Evolutionary conservation across 2,329 filamentous ascomycete species (phyloP).

Genomic region (Cytospora piceae): DNA sequence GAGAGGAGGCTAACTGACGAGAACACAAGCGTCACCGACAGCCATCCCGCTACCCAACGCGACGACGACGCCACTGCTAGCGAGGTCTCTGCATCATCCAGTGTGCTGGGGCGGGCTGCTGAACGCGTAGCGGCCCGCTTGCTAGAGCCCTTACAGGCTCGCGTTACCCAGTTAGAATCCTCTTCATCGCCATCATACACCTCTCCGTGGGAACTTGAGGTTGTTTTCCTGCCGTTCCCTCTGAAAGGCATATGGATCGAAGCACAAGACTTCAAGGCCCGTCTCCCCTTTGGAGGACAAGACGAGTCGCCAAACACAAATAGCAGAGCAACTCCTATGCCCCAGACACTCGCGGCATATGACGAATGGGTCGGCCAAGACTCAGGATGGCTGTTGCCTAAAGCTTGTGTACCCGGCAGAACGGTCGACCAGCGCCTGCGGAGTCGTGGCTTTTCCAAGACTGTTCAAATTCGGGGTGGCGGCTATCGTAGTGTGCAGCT

Average conservation of each 20-base stretch:
- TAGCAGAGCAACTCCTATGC: constrained; percentile 49
- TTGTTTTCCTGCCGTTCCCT: constrained; percentile 74
- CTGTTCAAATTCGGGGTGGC: constrained; percentile 61
- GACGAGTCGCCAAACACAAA: constrained; percentile 56
- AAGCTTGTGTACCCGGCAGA: constrained; percentile 67
- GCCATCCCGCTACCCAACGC: constrained; percentile 41
- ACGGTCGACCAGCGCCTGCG: constrained; percentile 71
- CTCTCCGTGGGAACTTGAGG: constrained; percentile 74
- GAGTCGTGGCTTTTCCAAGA: constrained; percentile 73
- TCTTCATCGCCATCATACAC: constrained; percentile 62
- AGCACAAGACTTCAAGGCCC: constrained; percentile 51
- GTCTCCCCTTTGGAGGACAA: constrained; percentile 36
- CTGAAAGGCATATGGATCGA: constrained; percentile 60
- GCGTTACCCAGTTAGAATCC: constrained; percentile 59
- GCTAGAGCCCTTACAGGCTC: constrained; percentile 53
- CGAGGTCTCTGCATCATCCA: constrained; percentile 51
- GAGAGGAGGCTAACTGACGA: constrained; percentile 57
- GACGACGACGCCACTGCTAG: constrained; percentile 51
- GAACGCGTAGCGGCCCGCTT: constrained; percentile 53
- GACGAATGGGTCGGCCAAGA: constrained; percentile 53
- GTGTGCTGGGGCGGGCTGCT: constrained; percentile 43
- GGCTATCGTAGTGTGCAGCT: constrained; percentile 71
- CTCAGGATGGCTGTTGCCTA: constrained; percentile 68
- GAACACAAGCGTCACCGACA: constrained; percentile 45
- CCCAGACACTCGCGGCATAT: constrained; percentile 48